Base-by-base conservation (phyloP, 2,329 filamentous ascomycete genomes). In the Elsinoe australis region DNA sequence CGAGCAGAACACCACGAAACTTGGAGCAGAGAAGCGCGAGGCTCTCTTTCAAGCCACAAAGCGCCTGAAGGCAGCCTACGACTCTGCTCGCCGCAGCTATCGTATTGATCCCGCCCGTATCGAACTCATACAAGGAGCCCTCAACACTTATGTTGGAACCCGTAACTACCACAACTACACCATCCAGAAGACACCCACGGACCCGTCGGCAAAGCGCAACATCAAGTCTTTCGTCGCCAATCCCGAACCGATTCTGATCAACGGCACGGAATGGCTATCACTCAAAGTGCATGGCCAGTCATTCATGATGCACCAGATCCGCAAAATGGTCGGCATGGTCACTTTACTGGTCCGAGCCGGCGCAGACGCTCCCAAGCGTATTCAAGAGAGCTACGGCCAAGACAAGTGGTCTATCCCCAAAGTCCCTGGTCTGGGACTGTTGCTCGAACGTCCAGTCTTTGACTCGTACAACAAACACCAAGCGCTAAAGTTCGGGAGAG, bases 241-340 rank as follows among this genome's bases (percentile, higher is more conserved):
- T 64, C 70, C 72, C 2, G 71, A 77, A 45, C 87, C 88, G 1
- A 62, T 65, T 22, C 52, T 64, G 6, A 65, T 64, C 28, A 60
- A 62, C 35, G 62, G 62, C 8, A 95, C 88, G 1, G 85, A 98
- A 71, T 98, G 92, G 92, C 74, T 98, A 3, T 92, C 85, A 34
- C 74, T 96, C 56, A 95, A 94, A 64, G 89, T 98, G 18, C 92
- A 98, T 66, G 92, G 92, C 0, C 92, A 98, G 67, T 90, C 84
- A 61, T 98, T 98, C 75, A 98, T 98, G 92, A 98, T 98, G 92
- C 92, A 98, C 67, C 92, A 98, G 70, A 98, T 98, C 66, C 83
- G 92, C 60, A 98, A 96, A 69, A 96, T 98, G 92, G 87, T 98
- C 12, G 87, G 86, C 49, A 88, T 98, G 83, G 87, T 81, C 6